Evolutionary conservation across 108 stramenopile genomes (phyloP).

Genomic region (Fistulifera solaris): DNA sequence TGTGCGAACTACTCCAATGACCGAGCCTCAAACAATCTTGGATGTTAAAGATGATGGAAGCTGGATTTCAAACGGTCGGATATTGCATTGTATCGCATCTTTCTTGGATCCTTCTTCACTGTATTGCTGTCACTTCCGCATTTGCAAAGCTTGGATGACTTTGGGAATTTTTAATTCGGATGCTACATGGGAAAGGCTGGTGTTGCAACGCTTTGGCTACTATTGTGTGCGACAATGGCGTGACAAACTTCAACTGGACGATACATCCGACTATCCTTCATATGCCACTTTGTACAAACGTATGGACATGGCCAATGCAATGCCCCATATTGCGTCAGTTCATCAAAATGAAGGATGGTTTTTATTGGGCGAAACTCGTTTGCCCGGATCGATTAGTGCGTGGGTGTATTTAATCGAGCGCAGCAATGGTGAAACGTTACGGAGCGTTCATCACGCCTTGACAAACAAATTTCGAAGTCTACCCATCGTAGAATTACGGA

Average conservation of each 20-base stretch:
- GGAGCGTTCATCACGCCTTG: conserved; percentile 32
- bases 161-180: conserved; percentile 35
- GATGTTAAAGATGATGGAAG: too few species aligned
- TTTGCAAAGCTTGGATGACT: conserved; percentile 32
- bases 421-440: conserved; percentile 77
- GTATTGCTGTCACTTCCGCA: conserved; percentile 29
- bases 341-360: conserved; percentile 17
- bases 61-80: too few species aligned
- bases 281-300: conserved; percentile 32
- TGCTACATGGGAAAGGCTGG: conserved; percentile 46
- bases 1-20: too few species aligned
- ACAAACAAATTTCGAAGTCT: conserved; percentile 17
- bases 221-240: conserved; percentile 62
- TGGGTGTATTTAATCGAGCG: conserved; percentile 73
- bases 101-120: conserved; percentile 59
- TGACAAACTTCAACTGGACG: conserved; percentile 42
- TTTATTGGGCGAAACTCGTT: conserved; percentile 40
- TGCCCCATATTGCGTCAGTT: conserved; percentile 26
- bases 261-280: conserved; percentile 11
- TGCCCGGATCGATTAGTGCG: conserved; percentile 43
- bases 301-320: conserved; percentile 58
- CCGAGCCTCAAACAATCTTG: too few species aligned
- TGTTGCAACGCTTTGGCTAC: conserved; percentile 53
- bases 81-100: conserved; percentile 13
- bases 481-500: conserved; percentile 64